These are phyloP conservation scores for Coniochaeta sp. DNA, from an alignment of 2,329 filamentous ascomycete genomes.

Conservation along the genomic window DNA sequence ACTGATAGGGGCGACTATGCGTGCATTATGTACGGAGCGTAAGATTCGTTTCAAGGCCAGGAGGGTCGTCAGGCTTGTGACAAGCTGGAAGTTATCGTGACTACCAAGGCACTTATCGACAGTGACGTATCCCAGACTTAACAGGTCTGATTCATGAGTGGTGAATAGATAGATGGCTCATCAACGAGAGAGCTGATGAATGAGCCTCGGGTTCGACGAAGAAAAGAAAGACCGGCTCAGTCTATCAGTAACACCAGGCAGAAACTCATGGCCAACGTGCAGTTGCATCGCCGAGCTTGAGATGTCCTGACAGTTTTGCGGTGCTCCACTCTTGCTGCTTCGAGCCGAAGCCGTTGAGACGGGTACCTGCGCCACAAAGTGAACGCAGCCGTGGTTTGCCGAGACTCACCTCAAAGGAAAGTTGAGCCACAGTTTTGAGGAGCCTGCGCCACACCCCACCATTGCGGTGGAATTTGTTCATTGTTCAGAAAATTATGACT, in stretches of 20 bases:
- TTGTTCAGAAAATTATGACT: slow-evolving; percentile 1
- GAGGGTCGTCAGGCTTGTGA: not conserved
- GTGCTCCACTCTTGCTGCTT: no score
- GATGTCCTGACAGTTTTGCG: no score
- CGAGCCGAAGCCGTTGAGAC: not conserved
- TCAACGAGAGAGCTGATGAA: not conserved
- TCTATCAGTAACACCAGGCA: not conserved
- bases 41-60: not conserved
- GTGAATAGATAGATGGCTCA: not conserved
- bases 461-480: not conserved
- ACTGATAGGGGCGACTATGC: not conserved
- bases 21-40: not conserved
- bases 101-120: not conserved
- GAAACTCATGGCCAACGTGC: not conserved
- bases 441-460: not conserved
- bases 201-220: not conserved
- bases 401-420: no score
- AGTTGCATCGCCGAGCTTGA: no score
- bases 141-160: not conserved
- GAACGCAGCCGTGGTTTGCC: not conserved
- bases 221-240: not conserved
- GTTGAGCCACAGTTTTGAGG: not conserved
- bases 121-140: not conserved
- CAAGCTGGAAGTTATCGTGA: not conserved
- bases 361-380: not conserved